These are phyloP conservation scores for Aspergillus brasiliensis DNA, from an alignment of 2,329 filamentous ascomycete species.

Conservation along the genomic window DNA sequence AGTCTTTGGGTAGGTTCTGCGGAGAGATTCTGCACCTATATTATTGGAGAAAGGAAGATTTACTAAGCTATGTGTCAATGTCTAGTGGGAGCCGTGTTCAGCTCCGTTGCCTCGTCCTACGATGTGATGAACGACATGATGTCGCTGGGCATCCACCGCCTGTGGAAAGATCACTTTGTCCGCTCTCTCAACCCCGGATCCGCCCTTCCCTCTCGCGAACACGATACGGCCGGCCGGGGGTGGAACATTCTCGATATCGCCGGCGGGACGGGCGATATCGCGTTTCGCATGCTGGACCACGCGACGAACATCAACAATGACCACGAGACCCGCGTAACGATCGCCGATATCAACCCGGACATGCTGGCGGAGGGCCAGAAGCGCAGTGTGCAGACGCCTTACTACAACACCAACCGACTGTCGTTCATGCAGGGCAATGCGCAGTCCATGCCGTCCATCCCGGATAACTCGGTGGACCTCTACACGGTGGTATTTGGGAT, in stretches of 20 bases:
- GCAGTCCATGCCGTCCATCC: conserved; percentile 68
- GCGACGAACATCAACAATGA: conserved; percentile 79
- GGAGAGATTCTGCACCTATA: not conserved
- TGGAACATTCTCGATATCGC: conserved; percentile 91
- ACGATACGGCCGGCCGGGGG: conserved; percentile 43
- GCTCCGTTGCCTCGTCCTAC: conserved; percentile 90
- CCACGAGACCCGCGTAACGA: conserved; percentile 77
- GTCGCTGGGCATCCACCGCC: conserved; percentile 93
- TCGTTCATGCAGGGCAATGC: conserved; percentile 89
- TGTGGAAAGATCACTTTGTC: conserved; percentile 98
- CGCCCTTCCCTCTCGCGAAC: conserved; percentile 40
- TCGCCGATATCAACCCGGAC: conserved; percentile 92
- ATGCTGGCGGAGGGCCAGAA: conserved; percentile 90
- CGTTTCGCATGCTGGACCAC: conserved; percentile 92
- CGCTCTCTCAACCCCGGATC: conserved; percentile 82
- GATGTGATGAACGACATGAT: conserved; percentile 99
- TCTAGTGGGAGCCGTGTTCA: conserved; percentile 83
- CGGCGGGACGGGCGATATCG: conserved; percentile 95
- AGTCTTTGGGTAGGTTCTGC: conserved; percentile 57
- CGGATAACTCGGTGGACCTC: conserved; percentile 76
- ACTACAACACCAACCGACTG: conserved; percentile 58
- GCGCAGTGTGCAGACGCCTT: conserved; percentile 67
- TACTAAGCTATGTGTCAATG: not conserved
- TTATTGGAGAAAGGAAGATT: not conserved
- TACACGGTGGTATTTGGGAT: conserved; percentile 99